Base-by-base conservation (phyloP, 352 stramenopile species). In the Phytophthora vignae region DNA sequence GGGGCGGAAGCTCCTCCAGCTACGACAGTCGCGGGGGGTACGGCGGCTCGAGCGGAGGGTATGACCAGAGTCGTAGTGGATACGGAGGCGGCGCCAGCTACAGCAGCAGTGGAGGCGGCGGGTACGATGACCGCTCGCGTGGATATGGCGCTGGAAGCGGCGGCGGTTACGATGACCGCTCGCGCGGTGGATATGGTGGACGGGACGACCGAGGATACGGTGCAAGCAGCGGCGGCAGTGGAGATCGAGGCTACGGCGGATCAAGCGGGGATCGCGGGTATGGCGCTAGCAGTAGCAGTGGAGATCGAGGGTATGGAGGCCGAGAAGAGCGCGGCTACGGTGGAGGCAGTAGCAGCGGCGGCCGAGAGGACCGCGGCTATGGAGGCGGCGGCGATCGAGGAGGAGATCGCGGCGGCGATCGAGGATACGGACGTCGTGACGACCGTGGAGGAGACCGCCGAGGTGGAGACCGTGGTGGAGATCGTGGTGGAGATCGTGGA, bases 291-390 rank as follows among this genome's bases (percentile, higher is more conserved):
- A 11, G 31, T 11, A 42, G 67, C 12, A 40, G 70, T 40, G 33
- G 33, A 3, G 69, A 76, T 11, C 21, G 60, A 27, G 57, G 74
- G 14, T 67, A 69, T 36, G 50, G 67, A 40, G 64, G 69, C 15
- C 58, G 71, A 12, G 69, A 71, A 7, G 62, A 48, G 15, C 40
- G 69, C 22, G 73, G 67, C 46, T 58, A 77, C 49, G 64, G 78
- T 31, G 68, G 76, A 19, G 55, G 62, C 14, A 60, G 72, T 21
- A 52, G 78, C 36, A 66, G 76, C n/a, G 55, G 62, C 17, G 63
- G 72, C n/a, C 46, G 74, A n/a, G 61, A 71, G 0, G 69, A 70
- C 19, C 67, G 77, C 58, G 62, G 76, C 5, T 48, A 48, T 19
- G 40, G 63, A 3, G 54, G 44, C 10, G 64, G 58, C 9, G 40